Percentiles rank a stretch among this genome's conserved stretches.
Evolutionary conservation across 179 eudicot genomes (phyloP).

Genomic region (Dionaea muscipula): DNA sequence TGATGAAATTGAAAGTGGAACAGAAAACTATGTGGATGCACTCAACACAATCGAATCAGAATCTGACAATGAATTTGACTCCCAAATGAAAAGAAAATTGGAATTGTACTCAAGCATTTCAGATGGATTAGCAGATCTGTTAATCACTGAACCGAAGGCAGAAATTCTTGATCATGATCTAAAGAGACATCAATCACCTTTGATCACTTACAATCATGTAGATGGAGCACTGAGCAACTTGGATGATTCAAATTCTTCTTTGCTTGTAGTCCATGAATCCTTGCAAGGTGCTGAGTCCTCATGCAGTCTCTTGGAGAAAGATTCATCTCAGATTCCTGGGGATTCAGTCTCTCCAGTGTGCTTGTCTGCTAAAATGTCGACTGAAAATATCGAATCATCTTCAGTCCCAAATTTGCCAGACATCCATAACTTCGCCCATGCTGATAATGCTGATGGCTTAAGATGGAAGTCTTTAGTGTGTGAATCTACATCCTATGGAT

Average conservation of each 20-base stretch:
- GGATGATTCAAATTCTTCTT: slow-evolving; percentile 5
- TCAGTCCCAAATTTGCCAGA: slow-evolving; percentile 9
- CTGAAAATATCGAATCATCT: slow-evolving; percentile 15
- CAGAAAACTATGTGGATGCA: slow-evolving; percentile 76
- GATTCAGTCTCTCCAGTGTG: slow-evolving; percentile 2
- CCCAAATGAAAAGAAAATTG: slow-evolving; percentile 29
- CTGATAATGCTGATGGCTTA: slow-evolving; percentile 13
- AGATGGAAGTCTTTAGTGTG: slow-evolving; percentile 17
- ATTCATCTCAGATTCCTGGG: slow-evolving; percentile 9
- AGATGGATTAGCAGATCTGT: slow-evolving; percentile 15
- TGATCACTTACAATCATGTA: slow-evolving; percentile 9
- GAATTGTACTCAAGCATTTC: slow-evolving; percentile 12
- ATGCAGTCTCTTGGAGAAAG: slow-evolving; percentile 2
- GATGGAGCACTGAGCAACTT: slow-evolving; percentile 8
- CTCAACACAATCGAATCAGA: slow-evolving; percentile 84
- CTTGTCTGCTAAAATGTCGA: slow-evolving; percentile 17
- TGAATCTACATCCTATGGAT: slow-evolving; percentile 15
- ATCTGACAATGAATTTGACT: slow-evolving; percentile 65
- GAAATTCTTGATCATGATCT: slow-evolving; percentile 12
- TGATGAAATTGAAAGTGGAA: slow-evolving; percentile 77
- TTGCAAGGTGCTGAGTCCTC: slow-evolving; percentile 9
- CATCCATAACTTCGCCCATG: slow-evolving; percentile 13
- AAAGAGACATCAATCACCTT: slow-evolving; percentile 19
- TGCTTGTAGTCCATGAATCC: slow-evolving; percentile 11
- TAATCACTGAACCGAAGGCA: slow-evolving; percentile 14